Evolutionary conservation across 2,329 filamentous ascomycete genomes (phyloP), one percentile per base, ranked within the genome.

Genomic region (Arachnomyces sp.): DNA sequence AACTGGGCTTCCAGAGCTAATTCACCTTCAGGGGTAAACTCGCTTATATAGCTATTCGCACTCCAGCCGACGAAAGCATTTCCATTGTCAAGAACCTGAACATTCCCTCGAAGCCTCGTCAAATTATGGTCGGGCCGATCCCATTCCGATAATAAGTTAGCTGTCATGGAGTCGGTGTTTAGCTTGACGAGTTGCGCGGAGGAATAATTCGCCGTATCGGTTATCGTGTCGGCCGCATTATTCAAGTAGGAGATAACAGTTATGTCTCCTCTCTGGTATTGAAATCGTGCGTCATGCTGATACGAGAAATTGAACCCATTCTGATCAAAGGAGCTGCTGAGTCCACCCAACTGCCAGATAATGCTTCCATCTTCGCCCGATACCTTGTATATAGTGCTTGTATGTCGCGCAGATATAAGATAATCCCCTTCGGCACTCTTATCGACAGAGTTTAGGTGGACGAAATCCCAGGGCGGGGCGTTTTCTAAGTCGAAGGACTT

Each of bases 321-420:
- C 36, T 68, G 64, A n/a, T 48, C 42, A 51, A 74, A 71, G 29
- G 65, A 64, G 1, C 65, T 65, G 15, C 59, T 64, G 20, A 61
- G 61, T 28, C 68, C 70, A 9, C 64, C 63, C 9, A 73, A 53
- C 14, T 63, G 59, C 70, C 70, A 73, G 44, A 73, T 63, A 32
- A 71, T 65, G 20, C 20, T 25, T 2, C 69, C 67, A 13, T 62
- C 63, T 3, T 59, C 59, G 11, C 67, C 66, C 34, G 66, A 67
- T 34, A 72, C 59, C 43, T 71, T 71, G 56, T 70, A 68, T 13
- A 72, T 60, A 1, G 65, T 59, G 42, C 65, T 66, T 14, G 63
- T 58, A 46, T 71, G 62, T 5, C 68, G 64, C 3, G 62, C 67
- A 0, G 69, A 72, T 18, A 73, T 61, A 14, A 74, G 54, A 42